Evolutionary conservation across 345 rosid genomes (phyloP), one percentile per base, ranked within the genome.

Genomic region (Euphorbia pulcherrima): DNA sequence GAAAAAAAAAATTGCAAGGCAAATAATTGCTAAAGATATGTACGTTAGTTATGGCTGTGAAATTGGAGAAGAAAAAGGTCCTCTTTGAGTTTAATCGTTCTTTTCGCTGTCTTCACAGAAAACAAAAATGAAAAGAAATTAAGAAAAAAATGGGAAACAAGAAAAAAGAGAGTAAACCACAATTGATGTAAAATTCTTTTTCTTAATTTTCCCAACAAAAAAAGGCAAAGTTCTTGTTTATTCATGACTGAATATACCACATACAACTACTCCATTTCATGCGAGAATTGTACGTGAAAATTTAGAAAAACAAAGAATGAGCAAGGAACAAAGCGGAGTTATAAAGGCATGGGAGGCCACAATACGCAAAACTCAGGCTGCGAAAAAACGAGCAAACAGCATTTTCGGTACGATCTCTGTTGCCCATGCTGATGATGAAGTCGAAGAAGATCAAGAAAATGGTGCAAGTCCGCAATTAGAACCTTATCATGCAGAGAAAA

Each of bases 271-370:
- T 50, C 28, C 8, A 20, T 24, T 33, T 35, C 39, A 46, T 28
- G 5, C 37, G 17, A 41, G 13, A 41, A 41, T 41, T 41, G 47
- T 41, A 41, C 47, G 12, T 41, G 13, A 41, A 41, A 14, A 12
- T 2, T 2, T 14, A 8, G 13, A 7, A 12, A 41, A 41, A 44
- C 50, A 44, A 16, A 61, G 28, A 50, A 85, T 87, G 92, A 87
- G 83, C 82, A 87, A 84, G 76, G 96, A 89, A 52, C 85, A 81
- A 20, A 80, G 90, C 62, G 81, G 87, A 35, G 87, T 87, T 59
- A 77, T 84, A 8, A 85, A 81, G 80, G 98, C 98, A 60, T 93
- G 97, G 97, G 97, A 93, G 82, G 96, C 88, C 52, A 93, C 96
- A 14, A 21, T 88, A 48, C 88, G 96, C 47, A 90, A 87, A 80